These are phyloP conservation scores for Cucumis cinereus DNA, from an alignment of 306 rosid species.

Conservation along the genomic window DNA sequence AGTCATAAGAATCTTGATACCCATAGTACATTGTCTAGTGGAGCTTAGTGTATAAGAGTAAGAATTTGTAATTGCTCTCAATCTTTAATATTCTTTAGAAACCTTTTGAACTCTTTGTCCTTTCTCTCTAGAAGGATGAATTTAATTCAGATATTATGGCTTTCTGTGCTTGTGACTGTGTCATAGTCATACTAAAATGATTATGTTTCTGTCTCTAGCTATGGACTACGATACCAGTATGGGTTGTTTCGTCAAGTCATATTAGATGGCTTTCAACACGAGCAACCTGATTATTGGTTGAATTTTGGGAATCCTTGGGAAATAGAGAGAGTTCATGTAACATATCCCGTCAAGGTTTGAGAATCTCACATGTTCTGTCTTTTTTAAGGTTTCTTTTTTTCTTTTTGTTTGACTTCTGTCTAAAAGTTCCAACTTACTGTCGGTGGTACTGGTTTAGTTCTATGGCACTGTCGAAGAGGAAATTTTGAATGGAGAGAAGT, in stretches of 20 bases:
- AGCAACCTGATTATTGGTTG: constrained; percentile 71
- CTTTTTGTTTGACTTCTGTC: not conserved
- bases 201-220: constrained; percentile 18
- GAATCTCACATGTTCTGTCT: constrained; percentile 9
- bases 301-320: constrained; percentile 82
- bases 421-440: constrained; percentile 9
- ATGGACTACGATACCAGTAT: constrained; percentile 58
- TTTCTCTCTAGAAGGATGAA: not conserved
- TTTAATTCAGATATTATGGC: not conserved
- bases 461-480: constrained; percentile 50
- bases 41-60: not conserved
- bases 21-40: not conserved
- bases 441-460: constrained; percentile 27
- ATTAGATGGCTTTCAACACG: constrained; percentile 62
- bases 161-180: not conserved
- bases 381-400: constrained; percentile 9
- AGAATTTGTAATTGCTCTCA: not conserved
- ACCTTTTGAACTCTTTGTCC: not conserved
- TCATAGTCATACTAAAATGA: not conserved
- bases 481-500: constrained; percentile 25
- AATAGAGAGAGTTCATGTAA: constrained; percentile 54
- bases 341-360: constrained; percentile 61
- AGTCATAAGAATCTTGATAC: not conserved
- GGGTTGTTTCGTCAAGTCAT: constrained; percentile 64
- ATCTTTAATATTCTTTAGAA: not conserved